These are phyloP conservation scores for Sungouiozyma ichnusensis DNA, from an alignment of 805 yeast species.

Conservation along the genomic window DNA sequence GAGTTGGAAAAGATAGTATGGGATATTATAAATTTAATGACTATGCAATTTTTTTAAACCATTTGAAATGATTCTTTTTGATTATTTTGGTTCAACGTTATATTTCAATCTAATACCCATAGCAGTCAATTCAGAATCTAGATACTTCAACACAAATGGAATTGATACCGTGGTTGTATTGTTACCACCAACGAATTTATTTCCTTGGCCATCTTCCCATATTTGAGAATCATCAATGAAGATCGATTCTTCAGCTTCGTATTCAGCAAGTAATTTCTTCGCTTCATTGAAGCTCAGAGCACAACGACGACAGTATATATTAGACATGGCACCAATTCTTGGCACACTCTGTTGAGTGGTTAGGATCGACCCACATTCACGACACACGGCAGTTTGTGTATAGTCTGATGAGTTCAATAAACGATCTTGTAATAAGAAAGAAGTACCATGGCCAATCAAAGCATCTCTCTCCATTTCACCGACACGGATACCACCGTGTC, in stretches of 20 bases:
- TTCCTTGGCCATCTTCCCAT: conserved; percentile 98
- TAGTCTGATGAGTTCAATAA: conserved; percentile 91
- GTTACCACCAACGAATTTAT: conserved; percentile 81
- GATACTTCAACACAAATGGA: conserved; percentile 89
- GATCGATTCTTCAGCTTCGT: conserved; percentile 27
- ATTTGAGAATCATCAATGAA: conserved; percentile 59
- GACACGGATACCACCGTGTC: conserved; percentile 98
- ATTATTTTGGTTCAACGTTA: conserved; percentile 58
- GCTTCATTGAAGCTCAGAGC: conserved; percentile 58
- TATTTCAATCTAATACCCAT: conserved; percentile 95
- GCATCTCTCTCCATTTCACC: conserved; percentile 99
- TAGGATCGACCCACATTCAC: conserved; percentile 84
- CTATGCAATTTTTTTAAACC: conserved; percentile 1
- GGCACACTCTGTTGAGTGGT: conserved; percentile 89
- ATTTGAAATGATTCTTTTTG: background rate
- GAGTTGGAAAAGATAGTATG: background rate
- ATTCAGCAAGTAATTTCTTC: conserved; percentile 30
- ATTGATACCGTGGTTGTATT: conserved; percentile 93
- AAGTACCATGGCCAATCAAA: conserved; percentile 94
- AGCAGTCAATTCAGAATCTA: conserved; percentile 91
- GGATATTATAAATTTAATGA: background rate
- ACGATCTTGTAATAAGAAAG: conserved; percentile 89
- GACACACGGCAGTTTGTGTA: conserved; percentile 82
- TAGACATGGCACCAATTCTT: conserved; percentile 70
- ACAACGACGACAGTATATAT: conserved; percentile 85